These are phyloP conservation scores for Austroboletus eburneus DNA, from an alignment of 768 basidiomycete genomes.

Conservation along the genomic window DNA sequence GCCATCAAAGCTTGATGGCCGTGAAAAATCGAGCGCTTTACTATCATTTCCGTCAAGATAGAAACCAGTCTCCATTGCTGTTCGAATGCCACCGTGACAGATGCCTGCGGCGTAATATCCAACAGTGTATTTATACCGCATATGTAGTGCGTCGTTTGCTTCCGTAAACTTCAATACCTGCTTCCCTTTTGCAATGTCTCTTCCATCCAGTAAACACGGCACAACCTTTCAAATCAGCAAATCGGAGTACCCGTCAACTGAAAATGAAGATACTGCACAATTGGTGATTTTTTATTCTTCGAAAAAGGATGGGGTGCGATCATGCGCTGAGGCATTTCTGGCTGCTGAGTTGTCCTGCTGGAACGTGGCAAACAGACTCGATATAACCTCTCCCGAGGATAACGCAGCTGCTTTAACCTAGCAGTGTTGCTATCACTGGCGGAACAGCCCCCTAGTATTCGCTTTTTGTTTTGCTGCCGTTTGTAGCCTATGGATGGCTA, in stretches of 20 bases:
- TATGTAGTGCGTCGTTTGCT: background rate
- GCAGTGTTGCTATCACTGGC: conserved; percentile 97
- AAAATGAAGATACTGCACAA: conserved; percentile 49
- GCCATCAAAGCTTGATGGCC: too few relatives aligned
- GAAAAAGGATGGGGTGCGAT: conserved; percentile 31
- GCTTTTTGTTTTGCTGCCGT: conserved; percentile 39
- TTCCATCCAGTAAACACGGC: conserved; percentile 9
- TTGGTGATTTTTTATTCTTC: conserved; percentile 45
- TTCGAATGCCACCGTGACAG: too few relatives aligned
- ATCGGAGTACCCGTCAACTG: conserved; percentile 25
- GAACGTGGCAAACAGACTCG: conserved; percentile 56
- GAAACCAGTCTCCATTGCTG: too few relatives aligned
- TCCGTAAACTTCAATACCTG: background rate
- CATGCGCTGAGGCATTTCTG: conserved; percentile 29
- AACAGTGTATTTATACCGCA: conserved; percentile 31
- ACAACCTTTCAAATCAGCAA: conserved; percentile 9
- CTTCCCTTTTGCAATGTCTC: conserved; percentile 19
- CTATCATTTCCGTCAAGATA: too few relatives aligned
- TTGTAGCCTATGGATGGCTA: conserved; percentile 45
- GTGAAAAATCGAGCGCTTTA: too few relatives aligned
- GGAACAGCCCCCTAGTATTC: conserved; percentile 85
- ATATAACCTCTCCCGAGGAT: conserved; percentile 3
- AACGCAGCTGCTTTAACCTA: conserved; percentile 89
- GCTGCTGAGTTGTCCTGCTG: conserved; percentile 61
- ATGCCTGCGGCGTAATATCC: conserved; percentile 26